Conservation (phyloP, 768 basidiomycete species). For the Russula sp. region DNA sequence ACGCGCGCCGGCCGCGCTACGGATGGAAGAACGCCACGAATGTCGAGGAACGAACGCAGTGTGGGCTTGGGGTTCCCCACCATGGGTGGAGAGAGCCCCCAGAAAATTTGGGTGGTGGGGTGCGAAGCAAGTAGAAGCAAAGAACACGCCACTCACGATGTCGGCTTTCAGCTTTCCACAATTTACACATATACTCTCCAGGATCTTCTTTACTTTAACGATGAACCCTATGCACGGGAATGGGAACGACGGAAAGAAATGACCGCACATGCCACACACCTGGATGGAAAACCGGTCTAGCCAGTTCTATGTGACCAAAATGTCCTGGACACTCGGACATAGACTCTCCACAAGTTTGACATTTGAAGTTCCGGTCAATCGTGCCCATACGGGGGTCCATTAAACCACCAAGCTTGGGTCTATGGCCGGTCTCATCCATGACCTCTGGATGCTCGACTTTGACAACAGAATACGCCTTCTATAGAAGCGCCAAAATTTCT, state of each 20-base stretch:
- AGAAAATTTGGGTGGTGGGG: constrained; percentile 94
- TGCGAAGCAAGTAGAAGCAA: constrained; percentile 86
- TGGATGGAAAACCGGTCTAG: constrained; percentile 94
- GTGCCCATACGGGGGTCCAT: constrained; percentile 99
- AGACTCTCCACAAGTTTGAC: constrained; percentile 99
- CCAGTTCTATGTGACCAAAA: constrained; percentile 97
- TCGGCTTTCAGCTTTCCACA: constrained; percentile 98
- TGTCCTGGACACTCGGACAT: constrained; percentile 99
- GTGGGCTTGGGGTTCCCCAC: constrained; percentile 94
- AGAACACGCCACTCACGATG: constrained; percentile 79
- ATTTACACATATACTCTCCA: constrained; percentile 98
- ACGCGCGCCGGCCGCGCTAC: constrained; percentile 71
- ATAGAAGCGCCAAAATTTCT: constrained; percentile 19
- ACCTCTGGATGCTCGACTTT: constrained; percentile 99
- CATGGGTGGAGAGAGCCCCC: constrained; percentile 90
- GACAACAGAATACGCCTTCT: constrained; percentile 99
- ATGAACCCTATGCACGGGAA: constrained; percentile 63
- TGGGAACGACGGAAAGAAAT: not conserved
- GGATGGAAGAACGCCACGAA: constrained; percentile 81
- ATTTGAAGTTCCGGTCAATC: constrained; percentile 96
- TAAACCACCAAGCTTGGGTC: constrained; percentile 86
- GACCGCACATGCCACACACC: constrained; percentile 43
- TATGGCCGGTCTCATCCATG: constrained; percentile 90
- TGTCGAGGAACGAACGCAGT: constrained; percentile 67
- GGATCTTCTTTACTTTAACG: constrained; percentile 98